These are phyloP conservation scores for Leishmania martiniquensis DNA, from an alignment of 208 protist genomes.

Conservation along the genomic window DNA sequence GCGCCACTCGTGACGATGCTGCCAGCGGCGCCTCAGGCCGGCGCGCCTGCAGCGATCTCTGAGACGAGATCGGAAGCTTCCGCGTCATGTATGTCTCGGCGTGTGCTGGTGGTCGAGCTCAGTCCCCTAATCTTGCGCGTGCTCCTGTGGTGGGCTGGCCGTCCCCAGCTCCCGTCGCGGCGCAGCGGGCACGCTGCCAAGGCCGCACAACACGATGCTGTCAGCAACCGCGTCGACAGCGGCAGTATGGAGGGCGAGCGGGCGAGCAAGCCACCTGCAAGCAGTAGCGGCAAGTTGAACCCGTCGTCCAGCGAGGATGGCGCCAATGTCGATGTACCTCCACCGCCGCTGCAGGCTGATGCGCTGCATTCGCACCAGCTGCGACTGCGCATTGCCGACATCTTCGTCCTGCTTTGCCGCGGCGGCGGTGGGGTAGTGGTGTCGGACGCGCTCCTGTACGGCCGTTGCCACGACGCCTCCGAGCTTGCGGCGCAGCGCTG, in stretches of 20 bases:
- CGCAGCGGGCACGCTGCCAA: background rate
- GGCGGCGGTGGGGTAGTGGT: slow-evolving; percentile 17
- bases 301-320: background rate
- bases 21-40: background rate
- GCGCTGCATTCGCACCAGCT: slow-evolving; percentile 15
- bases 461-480: slow-evolving; percentile 27
- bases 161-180: slow-evolving; percentile 14
- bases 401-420: slow-evolving; percentile 24
- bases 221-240: background rate
- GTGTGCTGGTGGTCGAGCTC: slow-evolving; percentile 15
- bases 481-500: slow-evolving; percentile 21
- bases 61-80: background rate
- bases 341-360: slow-evolving; percentile 3
- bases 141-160: slow-evolving; percentile 31
- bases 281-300: background rate
- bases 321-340: background rate
- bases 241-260: too few relatives aligned
- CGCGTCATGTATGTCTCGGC: background rate
- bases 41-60: slow-evolving; percentile 3
- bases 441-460: slow-evolving; percentile 34
- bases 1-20: slow-evolving; percentile 7
- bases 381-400: slow-evolving; percentile 26
- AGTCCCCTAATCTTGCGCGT: slow-evolving; percentile 32
- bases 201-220: background rate
- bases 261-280: background rate